Conservation (phyloP, 2,329 filamentous ascomycete species). For the Talaromyces sp. region DNA sequence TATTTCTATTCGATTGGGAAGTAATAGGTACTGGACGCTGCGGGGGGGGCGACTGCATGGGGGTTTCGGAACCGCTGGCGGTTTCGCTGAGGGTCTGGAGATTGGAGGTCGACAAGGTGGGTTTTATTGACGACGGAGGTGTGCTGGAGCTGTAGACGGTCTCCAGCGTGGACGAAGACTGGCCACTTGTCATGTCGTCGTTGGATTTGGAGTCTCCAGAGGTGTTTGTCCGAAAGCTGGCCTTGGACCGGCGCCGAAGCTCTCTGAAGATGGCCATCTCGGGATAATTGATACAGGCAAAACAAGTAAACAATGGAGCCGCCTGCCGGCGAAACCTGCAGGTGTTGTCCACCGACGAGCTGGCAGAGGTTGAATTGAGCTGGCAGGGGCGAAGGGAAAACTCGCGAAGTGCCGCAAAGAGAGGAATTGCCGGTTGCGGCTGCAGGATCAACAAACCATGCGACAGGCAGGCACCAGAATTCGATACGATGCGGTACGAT, state of each 20-base stretch:
- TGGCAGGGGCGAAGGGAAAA: background rate
- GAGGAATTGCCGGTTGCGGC: background rate
- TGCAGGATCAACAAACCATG: background rate
- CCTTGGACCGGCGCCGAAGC: slow-evolving; percentile 69
- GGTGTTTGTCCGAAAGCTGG: slow-evolving; percentile 63
- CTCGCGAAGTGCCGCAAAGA: background rate
- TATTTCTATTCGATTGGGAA: slow-evolving; percentile 37
- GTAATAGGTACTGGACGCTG: slow-evolving; percentile 42
- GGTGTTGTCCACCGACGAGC: background rate
- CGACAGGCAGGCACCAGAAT: background rate
- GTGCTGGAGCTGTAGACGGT: slow-evolving; percentile 54
- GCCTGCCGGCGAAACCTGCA: slow-evolving; percentile 5
- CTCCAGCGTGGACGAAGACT: slow-evolving; percentile 57
- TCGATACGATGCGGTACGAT: background rate
- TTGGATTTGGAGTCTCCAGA: slow-evolving; percentile 42
- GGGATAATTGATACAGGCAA: background rate
- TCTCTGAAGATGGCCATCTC: slow-evolving; percentile 64
- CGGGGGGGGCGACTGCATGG: slow-evolving; percentile 37
- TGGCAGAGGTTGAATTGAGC: background rate
- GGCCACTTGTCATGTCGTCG: slow-evolving; percentile 58
- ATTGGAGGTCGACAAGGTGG: slow-evolving; percentile 61
- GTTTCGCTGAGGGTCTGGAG: slow-evolving; percentile 46
- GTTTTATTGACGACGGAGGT: slow-evolving; percentile 65
- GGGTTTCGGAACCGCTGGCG: slow-evolving; percentile 17
- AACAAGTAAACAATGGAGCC: background rate